A percentile compares a stretch with the other conserved stretches of the same genome.
phyloP scores from a whole-genome alignment of 192 early-diverging fungal genomes.

The Kappamyces sp. region DNA sequence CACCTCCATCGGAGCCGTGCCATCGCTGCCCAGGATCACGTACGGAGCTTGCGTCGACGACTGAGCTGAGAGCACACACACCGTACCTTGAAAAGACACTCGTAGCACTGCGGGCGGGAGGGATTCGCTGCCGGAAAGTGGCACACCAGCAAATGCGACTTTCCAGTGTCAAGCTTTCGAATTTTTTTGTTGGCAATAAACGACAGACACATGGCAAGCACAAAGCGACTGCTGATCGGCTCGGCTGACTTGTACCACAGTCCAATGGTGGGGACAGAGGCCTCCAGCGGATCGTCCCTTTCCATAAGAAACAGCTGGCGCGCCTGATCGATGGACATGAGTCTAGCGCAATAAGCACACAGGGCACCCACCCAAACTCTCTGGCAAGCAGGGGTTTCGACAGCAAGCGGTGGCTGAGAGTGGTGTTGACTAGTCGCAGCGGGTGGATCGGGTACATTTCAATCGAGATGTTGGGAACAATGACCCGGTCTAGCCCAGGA shows the following conservation, averaged over 20 bases:
- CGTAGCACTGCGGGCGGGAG: slow-evolving; percentile 1
- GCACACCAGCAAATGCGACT: slow-evolving; percentile 1
- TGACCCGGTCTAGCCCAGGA: not conserved
- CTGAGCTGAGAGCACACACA: not conserved
- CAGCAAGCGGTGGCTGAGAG: not conserved
- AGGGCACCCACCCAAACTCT: slow-evolving; percentile 2
- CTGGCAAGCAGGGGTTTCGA: not conserved
- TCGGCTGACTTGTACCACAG: not conserved
- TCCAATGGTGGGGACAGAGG: slow-evolving; percentile 4
- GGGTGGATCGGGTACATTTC: slow-evolving; percentile 14
- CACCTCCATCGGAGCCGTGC: not conserved
- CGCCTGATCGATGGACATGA: slow-evolving; percentile 12
- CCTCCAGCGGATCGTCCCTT: not conserved
- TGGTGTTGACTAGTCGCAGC: slow-evolving; percentile 10
- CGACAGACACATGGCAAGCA: not conserved
- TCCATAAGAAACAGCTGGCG: slow-evolving; percentile 10
- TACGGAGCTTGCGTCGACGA: not conserved
- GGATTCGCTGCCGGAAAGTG: not conserved
- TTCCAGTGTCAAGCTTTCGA: slow-evolving; percentile 12
- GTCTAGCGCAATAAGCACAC: not conserved
- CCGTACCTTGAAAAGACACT: slow-evolving; percentile 9
- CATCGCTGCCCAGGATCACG: not conserved
- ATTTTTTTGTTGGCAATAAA: slow-evolving; percentile 2
- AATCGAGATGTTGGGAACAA: not conserved
- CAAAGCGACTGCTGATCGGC: too few relatives aligned